These are phyloP conservation scores for Theileria sp. DNA, from an alignment of 169 alveolate species.

Conservation along the genomic window DNA sequence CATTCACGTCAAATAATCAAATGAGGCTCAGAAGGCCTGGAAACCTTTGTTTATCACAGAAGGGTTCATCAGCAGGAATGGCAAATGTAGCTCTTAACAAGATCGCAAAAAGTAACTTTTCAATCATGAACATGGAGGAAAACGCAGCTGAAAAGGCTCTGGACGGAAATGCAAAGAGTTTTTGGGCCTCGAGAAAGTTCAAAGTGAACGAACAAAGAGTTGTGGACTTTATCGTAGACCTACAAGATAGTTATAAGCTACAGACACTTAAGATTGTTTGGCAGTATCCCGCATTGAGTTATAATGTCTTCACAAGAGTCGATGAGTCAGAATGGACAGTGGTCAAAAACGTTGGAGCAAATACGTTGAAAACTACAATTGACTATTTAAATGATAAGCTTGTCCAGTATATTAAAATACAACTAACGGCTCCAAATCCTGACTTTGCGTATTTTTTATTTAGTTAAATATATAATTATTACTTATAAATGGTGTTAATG, in stretches of 20 bases:
- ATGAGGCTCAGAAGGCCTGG: constrained; percentile 83
- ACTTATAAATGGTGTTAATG: background rate
- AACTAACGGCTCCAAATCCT: constrained; percentile 75
- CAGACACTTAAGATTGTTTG: constrained; percentile 77
- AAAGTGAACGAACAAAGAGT: constrained; percentile 70
- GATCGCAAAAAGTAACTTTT: constrained; percentile 71
- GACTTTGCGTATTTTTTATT: constrained; percentile 50
- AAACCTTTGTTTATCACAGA: constrained; percentile 83
- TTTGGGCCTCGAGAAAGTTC: constrained; percentile 80
- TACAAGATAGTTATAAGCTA: constrained; percentile 78
- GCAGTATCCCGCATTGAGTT: constrained; percentile 85
- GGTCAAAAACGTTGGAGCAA: constrained; percentile 54
- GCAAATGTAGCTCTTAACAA: constrained; percentile 81
- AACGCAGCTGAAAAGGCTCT: constrained; percentile 76
- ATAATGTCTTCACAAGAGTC: constrained; percentile 66
- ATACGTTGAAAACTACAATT: constrained; percentile 63
- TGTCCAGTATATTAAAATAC: constrained; percentile 70
- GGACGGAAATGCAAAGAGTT: constrained; percentile 82
- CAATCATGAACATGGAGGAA: constrained; percentile 70
- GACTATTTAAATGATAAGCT: constrained; percentile 64
- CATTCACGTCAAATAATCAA: constrained; percentile 84
- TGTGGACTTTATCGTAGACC: constrained; percentile 75
- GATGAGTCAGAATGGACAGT: constrained; percentile 70
- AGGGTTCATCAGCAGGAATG: constrained; percentile 82
- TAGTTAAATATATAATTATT: background rate